Percentiles rank a stretch among this genome's conserved stretches.
Conservation (phyloP, 768 basidiomycete genomes). For the Mycena chlorophos region DNA sequence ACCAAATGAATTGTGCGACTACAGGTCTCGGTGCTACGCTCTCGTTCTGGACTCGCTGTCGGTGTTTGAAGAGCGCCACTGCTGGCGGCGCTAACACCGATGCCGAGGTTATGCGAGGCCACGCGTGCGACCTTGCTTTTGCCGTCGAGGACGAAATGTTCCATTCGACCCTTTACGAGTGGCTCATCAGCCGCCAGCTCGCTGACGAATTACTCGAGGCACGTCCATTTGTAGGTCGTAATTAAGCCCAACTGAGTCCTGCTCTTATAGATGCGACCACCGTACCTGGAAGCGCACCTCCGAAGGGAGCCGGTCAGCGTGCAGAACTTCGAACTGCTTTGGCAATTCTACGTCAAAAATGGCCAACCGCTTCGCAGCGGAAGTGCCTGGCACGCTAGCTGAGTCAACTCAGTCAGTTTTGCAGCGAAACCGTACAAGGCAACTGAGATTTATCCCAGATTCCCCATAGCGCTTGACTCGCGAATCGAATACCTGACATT, state of each 20-base stretch:
- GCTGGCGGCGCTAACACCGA: constrained; percentile 41
- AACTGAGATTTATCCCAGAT: constrained; percentile 39
- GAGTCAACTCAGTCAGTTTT: constrained; percentile 75
- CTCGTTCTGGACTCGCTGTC: constrained; percentile 80
- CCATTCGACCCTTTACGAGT: constrained; percentile 92
- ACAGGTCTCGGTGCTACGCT: constrained; percentile 74
- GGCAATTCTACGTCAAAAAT: constrained; percentile 97
- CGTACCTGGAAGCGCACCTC: constrained; percentile 87
- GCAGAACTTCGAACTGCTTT: constrained; percentile 84
- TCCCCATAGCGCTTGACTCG: constrained; percentile 65
- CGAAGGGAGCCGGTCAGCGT: constrained; percentile 76
- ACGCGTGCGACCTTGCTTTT: constrained; percentile 87
- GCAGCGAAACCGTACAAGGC: background rate
- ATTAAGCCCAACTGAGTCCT: too few relatives aligned
- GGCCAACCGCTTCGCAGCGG: constrained; percentile 86
- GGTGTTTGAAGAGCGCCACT: constrained; percentile 65
- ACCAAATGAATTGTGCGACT: constrained; percentile 56
- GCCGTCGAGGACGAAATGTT: constrained; percentile 88
- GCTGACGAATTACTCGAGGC: constrained; percentile 93
- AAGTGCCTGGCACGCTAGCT: constrained; percentile 79
- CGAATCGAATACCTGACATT: constrained; percentile 91
- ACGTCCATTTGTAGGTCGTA: too few relatives aligned
- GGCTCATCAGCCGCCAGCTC: constrained; percentile 78
- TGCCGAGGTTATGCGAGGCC: constrained; percentile 71
- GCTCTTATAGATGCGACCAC: constrained; percentile 68